phyloP scores from a whole-genome alignment of 495 filamentous ascomycete genomes.

The Achaetomiella virescens region DNA sequence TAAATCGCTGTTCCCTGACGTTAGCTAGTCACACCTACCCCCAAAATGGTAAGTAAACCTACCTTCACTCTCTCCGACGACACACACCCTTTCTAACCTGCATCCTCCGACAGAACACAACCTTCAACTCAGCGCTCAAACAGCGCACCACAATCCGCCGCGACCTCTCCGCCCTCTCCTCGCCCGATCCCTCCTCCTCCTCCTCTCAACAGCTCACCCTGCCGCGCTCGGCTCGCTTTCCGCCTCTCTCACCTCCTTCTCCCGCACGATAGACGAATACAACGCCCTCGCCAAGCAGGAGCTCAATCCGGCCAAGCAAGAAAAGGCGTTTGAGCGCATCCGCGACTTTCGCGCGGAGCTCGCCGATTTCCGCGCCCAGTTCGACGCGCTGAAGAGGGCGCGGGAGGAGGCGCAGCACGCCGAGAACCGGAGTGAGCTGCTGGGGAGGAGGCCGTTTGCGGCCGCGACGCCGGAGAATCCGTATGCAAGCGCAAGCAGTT shows the following conservation, averaged over 20 bases:
- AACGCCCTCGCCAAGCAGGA: conserved; percentile 77
- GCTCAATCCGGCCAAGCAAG: conserved; percentile 76
- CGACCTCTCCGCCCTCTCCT: conserved; percentile 70
- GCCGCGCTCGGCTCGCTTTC: conserved; percentile 46
- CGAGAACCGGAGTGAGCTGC: conserved; percentile 74
- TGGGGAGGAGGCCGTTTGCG: conserved; percentile 83
- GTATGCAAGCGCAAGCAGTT: conserved; percentile 58
- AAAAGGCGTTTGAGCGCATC: conserved; percentile 81
- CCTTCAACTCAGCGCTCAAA: conserved; percentile 94
- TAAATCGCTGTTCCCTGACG: too few relatives aligned
- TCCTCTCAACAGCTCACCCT: conserved; percentile 31
- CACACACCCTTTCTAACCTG: not conserved
- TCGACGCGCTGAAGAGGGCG: conserved; percentile 68
- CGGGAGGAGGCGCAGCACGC: conserved; percentile 67
- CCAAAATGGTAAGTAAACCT: conserved; percentile 2
- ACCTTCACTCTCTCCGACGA: not conserved
- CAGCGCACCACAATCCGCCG: conserved; percentile 82
- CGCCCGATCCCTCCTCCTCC: conserved; percentile 41
- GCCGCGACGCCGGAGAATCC: conserved; percentile 91
- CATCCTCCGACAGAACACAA: conserved; percentile 56
- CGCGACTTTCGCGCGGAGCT: conserved; percentile 82
- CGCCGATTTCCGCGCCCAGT: conserved; percentile 64
- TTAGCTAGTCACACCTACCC: not conserved
- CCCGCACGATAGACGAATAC: conserved; percentile 92
- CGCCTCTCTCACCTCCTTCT: conserved; percentile 79